Evolutionary conservation across 2,329 filamentous ascomycete species (phyloP).

Genomic region (Epichloe glyceriae): DNA sequence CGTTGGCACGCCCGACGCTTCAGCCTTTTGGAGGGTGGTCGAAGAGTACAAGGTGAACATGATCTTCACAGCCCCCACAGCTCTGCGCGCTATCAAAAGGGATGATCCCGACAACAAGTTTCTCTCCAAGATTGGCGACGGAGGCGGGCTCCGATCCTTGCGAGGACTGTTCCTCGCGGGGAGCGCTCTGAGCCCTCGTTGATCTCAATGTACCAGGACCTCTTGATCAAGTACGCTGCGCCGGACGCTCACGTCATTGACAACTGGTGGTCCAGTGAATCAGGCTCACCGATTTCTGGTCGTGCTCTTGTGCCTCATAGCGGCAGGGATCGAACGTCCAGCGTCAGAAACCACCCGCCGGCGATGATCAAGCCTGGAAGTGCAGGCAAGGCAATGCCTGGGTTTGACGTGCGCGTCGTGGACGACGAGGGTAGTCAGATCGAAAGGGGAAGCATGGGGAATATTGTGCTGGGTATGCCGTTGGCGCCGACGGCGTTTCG

Average conservation of each 20-base stretch:
- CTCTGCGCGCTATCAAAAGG: conserved; percentile 73
- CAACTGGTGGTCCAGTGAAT: conserved; percentile 51
- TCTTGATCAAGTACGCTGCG: conserved; percentile 55
- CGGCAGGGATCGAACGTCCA: conserved; percentile 37
- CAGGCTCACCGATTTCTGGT: conserved; percentile 45
- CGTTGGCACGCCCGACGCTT: conserved; percentile 74
- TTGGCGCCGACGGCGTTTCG: conserved; percentile 78
- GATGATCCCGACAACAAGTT: conserved; percentile 66
- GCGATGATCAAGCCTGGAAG: conserved; percentile 66
- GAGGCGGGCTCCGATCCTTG: conserved; percentile 59
- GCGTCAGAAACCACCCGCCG: conserved; percentile 23
- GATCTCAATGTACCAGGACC: conserved; percentile 63
- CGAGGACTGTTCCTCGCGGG: conserved; percentile 69
- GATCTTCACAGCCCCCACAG: conserved; percentile 78
- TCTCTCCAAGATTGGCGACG: conserved; percentile 49
- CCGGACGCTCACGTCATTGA: conserved; percentile 43
- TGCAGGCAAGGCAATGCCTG: conserved; percentile 82
- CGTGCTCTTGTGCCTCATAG: conserved; percentile 43
- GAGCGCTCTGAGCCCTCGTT: conserved; percentile 84
- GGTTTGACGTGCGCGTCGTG: conserved; percentile 76
- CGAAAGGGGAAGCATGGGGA: conserved; percentile 65
- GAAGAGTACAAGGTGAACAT: conserved; percentile 76
- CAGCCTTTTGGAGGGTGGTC: conserved; percentile 77
- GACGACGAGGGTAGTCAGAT: conserved; percentile 68
- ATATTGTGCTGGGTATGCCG: conserved; percentile 75